Evolutionary conservation across 2,329 filamentous ascomycete genomes (phyloP), one percentile per base, ranked within the genome.

Genomic region (Clarireedia sp.): DNA sequence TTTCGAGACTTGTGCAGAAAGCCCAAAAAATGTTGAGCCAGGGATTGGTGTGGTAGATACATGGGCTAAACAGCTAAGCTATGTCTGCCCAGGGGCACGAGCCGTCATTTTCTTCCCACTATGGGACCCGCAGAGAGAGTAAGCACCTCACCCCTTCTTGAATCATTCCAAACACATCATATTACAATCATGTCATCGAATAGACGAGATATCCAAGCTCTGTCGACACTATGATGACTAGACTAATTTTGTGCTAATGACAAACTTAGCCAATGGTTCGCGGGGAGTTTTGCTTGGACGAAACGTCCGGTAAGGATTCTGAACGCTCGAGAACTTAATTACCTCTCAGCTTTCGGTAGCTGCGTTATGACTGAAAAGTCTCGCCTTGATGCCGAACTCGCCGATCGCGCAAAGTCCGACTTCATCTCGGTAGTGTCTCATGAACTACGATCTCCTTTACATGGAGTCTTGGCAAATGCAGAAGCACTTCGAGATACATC

Each of bases 391-490:
- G 71, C 72, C 3, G 54, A 73, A 14, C 67, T 68, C 4, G 64
- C 63, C 17, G 61, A 63, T 36, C 60, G 57, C 5, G 55, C 77
- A n/a, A 82, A 82, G 61, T 74, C 75, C 1, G 79, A 82, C 55
- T 77, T 82, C 24, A 73, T 85, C 5, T 77, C 78, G 0, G 82
- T 78, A 0, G 74, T 85, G 3, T 81, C 78, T 10, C 82, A 85
- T 60, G 82, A 85, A 63, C 68, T 85, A 9, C 73, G 81, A 4
- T 81, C 77, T 2, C 82, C 82, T 0, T 69, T 85, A 0, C 81
- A 85, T 48, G 82, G 81, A 1, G 75, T 84, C 24, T 67, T 84
- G 0, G 74, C 78, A 0, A 79, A 70, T 40, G 69, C 72, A 1
- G 78, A 81, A 58, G 62, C 81, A 5, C 63, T 83, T 1, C 70